Conservation (phyloP, 225 moss, liverwort and hornwort species). For the Marchantia paleacea region DNA sequence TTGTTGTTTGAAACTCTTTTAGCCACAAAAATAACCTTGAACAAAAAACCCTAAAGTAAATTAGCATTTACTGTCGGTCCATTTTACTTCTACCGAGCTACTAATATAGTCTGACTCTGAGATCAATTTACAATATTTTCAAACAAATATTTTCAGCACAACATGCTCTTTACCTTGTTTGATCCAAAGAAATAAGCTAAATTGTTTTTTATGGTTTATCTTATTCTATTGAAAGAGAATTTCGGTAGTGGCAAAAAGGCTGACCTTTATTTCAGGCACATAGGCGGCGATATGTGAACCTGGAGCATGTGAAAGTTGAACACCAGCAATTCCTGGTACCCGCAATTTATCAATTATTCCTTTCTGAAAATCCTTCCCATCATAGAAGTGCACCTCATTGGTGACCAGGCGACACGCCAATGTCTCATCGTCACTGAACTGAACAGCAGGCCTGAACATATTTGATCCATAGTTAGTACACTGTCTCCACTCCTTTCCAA, state of each 20-base stretch:
- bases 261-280: slow-evolving; percentile 90
- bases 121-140: no score
- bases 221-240: no score
- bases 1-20: no score
- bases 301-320: slow-evolving; percentile 71
- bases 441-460: slow-evolving; percentile 81
- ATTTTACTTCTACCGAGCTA: no score
- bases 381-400: slow-evolving; percentile 91
- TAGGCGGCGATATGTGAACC: slow-evolving; percentile 83
- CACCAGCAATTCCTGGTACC: slow-evolving; percentile 65
- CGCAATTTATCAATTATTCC: slow-evolving; percentile 81
- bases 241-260: slow-evolving; percentile 14
- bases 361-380: slow-evolving; percentile 75
- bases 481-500: not conserved
- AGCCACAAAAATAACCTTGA: no score
- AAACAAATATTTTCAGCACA: no score
- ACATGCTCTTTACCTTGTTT: no score
- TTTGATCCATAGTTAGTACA: not conserved
- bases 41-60: no score
- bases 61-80: no score
- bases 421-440: slow-evolving; percentile 94
- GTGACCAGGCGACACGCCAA: slow-evolving; percentile 88
- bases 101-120: no score
- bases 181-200: no score
- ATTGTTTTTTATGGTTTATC: no score